Conservation (phyloP, 345 rosid genomes). For the Camelina neglecta region DNA sequence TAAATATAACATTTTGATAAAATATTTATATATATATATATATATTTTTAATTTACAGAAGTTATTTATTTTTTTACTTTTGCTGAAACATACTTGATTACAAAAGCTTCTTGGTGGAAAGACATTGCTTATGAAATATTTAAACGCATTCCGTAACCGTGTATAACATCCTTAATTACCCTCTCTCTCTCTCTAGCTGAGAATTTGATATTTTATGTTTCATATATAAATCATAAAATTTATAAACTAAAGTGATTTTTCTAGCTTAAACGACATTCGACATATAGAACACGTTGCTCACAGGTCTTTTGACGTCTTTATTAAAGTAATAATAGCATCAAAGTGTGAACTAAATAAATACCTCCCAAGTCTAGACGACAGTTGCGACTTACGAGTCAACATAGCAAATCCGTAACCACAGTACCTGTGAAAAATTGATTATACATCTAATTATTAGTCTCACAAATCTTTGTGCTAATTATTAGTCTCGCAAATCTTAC, state of each 20-base stretch:
- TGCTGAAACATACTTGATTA: no score
- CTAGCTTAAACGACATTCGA: background rate
- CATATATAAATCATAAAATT: background rate
- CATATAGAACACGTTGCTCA: background rate
- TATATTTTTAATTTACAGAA: no score
- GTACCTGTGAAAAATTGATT: constrained; percentile 27
- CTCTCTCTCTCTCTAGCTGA: no score
- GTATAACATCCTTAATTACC: no score
- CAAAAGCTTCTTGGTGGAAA: no score
- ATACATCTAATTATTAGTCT: background rate
- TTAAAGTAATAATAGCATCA: constrained; percentile 22
- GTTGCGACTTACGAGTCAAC: background rate
- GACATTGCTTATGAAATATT: no score
- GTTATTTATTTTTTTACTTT: no score
- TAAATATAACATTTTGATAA: no score
- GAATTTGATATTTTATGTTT: no score
- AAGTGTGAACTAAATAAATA: constrained; percentile 20
- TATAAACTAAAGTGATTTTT: background rate
- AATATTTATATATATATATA: no score
- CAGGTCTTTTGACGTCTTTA: background rate
- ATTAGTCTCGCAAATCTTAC: constrained; percentile 21
- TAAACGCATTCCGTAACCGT: no score
- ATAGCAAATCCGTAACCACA: constrained; percentile 28
- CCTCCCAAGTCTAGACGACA: constrained; percentile 21
- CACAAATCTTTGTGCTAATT: background rate